A percentile compares a stretch with the other conserved stretches of the same genome.
Evolutionary conservation across 129 eudicot genomes (phyloP).

Genomic region (Tagetes patula): DNA sequence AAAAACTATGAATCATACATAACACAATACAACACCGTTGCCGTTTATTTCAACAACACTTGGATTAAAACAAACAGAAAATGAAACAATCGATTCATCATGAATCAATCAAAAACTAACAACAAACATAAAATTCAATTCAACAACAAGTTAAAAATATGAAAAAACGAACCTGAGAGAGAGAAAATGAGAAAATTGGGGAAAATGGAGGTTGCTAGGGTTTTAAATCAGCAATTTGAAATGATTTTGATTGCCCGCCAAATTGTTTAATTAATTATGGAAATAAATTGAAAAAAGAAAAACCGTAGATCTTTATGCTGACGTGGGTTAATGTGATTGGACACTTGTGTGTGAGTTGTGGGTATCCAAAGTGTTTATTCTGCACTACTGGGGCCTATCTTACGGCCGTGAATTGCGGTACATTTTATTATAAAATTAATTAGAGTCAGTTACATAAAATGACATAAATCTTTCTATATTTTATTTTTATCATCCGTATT

Average conservation of each 20-base stretch:
- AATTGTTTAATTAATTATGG: slow-evolving; percentile 18
- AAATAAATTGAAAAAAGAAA: neutral
- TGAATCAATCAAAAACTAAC: slow-evolving; percentile 7
- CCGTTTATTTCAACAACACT: too few relatives aligned
- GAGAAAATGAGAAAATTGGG: slow-evolving; percentile 25
- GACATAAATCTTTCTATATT: too few relatives aligned
- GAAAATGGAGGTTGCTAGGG: slow-evolving; percentile 53
- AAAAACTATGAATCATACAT: neutral
- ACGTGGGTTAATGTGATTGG: neutral
- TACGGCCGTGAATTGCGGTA: slow-evolving; percentile 7
- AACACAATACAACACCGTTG: too few relatives aligned
- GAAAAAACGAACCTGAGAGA: slow-evolving; percentile 32
- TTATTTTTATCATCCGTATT: too few relatives aligned
- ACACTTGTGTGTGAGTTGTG: neutral
- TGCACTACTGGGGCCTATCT: neutral
- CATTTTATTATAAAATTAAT: neutral
- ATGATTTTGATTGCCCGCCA: slow-evolving; percentile 62
- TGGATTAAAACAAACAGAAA: neutral
- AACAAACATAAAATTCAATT: neutral
- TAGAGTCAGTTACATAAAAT: slow-evolving; percentile 5
- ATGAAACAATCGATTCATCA: neutral
- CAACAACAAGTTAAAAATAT: neutral
- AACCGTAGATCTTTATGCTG: slow-evolving; percentile 23
- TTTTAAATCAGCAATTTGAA: slow-evolving; percentile 57
- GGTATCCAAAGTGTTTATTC: slow-evolving; percentile 11